Evolutionary conservation across 768 basidiomycete genomes (phyloP), one percentile per base, ranked within the genome.

Genomic region (Russula abietina): DNA sequence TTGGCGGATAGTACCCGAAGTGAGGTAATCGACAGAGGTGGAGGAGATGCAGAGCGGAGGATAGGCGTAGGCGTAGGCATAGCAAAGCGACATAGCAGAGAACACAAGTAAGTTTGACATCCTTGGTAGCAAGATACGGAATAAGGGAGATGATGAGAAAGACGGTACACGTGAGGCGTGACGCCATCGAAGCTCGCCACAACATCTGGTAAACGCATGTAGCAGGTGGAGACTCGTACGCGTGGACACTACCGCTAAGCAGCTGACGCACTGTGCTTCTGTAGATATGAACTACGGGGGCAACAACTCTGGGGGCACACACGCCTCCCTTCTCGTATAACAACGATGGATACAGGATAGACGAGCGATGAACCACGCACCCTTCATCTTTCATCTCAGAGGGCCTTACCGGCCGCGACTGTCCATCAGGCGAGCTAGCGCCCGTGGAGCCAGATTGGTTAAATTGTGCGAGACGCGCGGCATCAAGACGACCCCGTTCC

Each of bases 351-450:
- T 50, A 26, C 24, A 49, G 39, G 50, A 57, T 45, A 53, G 55
- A 32, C 16, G 55, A 57, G 45, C 24, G 26, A 59, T 54, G 62
- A 24, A 45, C 39, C 58, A 83, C 93, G 92, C 83, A 98, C 95
- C 94, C 94, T 89, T 96, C 94, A 69, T 97, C 95, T 74, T 93
- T 93, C 91, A 93, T 93, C 74, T 97, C 93, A 12, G 88, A 88
- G 19, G 90, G 90, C 38, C 91, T 81, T 17, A 93, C 77, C 38
- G 83, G 85, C 50, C 90, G 82, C 71, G 12, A 9, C 17, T 43
- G 59, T 16, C 36, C 58, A n/a, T 53, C 57, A 14, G 11, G 17
- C 6, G 11, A 19, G 43, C 33, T 22, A 4, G 61, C 57, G 45
- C 46, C 43, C 28, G 59, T 3, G 9, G 54, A 32, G 7, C 39